Conservation (phyloP, 768 basidiomycete species). For the Mycena olivaceomarginata region DNA sequence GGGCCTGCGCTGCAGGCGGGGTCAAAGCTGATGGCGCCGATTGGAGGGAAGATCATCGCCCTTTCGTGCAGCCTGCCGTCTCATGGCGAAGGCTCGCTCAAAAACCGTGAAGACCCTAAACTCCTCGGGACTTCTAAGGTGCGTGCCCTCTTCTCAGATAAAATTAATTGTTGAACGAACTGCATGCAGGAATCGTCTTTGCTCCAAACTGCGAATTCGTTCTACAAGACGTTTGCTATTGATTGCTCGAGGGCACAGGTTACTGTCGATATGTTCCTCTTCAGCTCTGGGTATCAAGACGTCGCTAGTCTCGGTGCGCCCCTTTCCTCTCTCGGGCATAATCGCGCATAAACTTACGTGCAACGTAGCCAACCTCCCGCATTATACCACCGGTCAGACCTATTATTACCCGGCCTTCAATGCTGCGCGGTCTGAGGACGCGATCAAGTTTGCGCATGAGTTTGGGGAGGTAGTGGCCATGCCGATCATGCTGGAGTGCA, state of each 20-base stretch:
- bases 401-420: conserved; percentile 99
- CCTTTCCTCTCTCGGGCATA: neutral
- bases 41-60: conserved; percentile 96
- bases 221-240: conserved; percentile 99
- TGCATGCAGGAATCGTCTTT: conserved; percentile 87
- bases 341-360: neutral
- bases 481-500: conserved; percentile 97
- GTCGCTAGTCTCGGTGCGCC: conserved; percentile 91
- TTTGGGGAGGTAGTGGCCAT: conserved; percentile 95
- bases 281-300: conserved; percentile 95
- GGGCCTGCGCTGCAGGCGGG: conserved; percentile 97
- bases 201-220: conserved; percentile 94
- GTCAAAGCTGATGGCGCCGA: conserved; percentile 94
- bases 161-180: neutral
- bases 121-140: conserved; percentile 96
- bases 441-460: conserved; percentile 98
- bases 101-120: conserved; percentile 98
- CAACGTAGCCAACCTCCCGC: conserved; percentile 87
- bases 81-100: conserved; percentile 92
- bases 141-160: conserved; percentile 16
- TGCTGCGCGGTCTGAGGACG: conserved; percentile 94
- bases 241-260: conserved; percentile 98
- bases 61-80: conserved; percentile 92
- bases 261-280: conserved; percentile 99
- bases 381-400: conserved; percentile 98